Base-by-base conservation (phyloP, 2,329 filamentous ascomycete species). In the Paradendryphiella salina region DNA sequence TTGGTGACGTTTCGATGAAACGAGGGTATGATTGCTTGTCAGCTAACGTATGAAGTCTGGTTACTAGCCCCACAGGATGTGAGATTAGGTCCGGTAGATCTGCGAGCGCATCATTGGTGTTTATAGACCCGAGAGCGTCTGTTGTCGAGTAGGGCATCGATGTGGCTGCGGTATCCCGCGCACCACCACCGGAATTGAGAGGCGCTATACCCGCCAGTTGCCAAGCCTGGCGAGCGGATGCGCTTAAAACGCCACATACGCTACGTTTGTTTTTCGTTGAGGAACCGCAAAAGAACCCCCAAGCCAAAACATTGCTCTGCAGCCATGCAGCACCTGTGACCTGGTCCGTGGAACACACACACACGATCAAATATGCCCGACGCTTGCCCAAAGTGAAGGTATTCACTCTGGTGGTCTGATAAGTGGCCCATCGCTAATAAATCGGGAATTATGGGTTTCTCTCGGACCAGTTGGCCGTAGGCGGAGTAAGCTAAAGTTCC, bases 171-270 rank as follows among this genome's bases (percentile, higher is more conserved):
- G 20, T 44, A n/a, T 20, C 26, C 33, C 14, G 31, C 37, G 18
- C 40, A 21, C 15, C 31, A 34, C 39, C 39, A 39, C 39, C 39
- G n/a, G 35, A 20, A 44, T 35, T 29, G 29, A 37, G 26, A 35
- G n/a, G 31, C 20, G 42, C n/a, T 20, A 42, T 26, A 13, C 26
- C 37, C 23, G 33, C 33, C 36, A 38, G 29, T 44, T 51, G 37
- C 51, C 51, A 51, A 51, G 42, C 20, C 17, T 23, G 32, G 11
- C 26, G 39, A 37, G 26, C 26, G 36, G 34, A 14, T 13, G 20
- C 11, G 23, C 21, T 36, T 21, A 11, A 29, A 17, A 17, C 43
- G 33, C 44, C 40, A 35, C 28, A n/a, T 34, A 36, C 14, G 28
- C 26, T 33, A 32, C 26, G 40, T 23, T 34, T 35, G 23, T 21